Percentiles rank a stretch among this genome's conserved stretches.
These are phyloP conservation scores for Hibiscus tridactylites DNA, from an alignment of 345 rosid species.

Conservation along the genomic window DNA sequence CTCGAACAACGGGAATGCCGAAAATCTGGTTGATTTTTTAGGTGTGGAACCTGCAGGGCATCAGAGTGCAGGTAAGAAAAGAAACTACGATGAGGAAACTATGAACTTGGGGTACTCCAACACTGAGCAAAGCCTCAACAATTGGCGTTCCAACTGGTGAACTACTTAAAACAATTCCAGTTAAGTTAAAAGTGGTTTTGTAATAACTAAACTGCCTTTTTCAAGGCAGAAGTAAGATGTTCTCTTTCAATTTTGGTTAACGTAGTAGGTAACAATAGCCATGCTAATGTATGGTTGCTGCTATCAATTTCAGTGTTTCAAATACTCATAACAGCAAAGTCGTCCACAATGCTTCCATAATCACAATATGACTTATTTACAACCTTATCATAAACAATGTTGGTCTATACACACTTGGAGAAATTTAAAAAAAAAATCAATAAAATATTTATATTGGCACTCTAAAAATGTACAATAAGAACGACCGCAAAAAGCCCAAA, in stretches of 20 bases:
- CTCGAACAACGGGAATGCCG: conserved; percentile 11
- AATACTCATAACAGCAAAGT: background rate
- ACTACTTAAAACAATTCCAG: background rate
- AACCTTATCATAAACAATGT: too few species aligned
- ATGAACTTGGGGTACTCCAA: conserved; percentile 4
- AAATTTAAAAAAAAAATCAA: too few species aligned
- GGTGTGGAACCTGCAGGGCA: conserved; percentile 33
- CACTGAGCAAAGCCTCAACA: conserved; percentile 18
- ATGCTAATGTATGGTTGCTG: too few species aligned
- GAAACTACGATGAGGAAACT: too few species aligned
- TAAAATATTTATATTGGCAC: too few species aligned
- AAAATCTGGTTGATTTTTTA: conserved; percentile 29
- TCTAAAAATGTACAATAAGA: too few species aligned
- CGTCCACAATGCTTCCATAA: background rate
- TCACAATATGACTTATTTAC: background rate
- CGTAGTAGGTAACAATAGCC: background rate
- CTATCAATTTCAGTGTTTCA: too few species aligned
- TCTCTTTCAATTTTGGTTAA: background rate
- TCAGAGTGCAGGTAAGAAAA: conserved; percentile 2
- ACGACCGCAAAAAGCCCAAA: too few species aligned
- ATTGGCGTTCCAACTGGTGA: conserved; percentile 33
- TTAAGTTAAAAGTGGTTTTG: background rate
- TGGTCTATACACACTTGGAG: too few species aligned
- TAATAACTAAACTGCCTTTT: background rate
- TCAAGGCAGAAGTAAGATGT: background rate